A percentile compares a stretch with the other conserved stretches of the same genome.
Conservation (phyloP, 1,284 basidiomycete species). For the Ustilago esculenta region DNA sequence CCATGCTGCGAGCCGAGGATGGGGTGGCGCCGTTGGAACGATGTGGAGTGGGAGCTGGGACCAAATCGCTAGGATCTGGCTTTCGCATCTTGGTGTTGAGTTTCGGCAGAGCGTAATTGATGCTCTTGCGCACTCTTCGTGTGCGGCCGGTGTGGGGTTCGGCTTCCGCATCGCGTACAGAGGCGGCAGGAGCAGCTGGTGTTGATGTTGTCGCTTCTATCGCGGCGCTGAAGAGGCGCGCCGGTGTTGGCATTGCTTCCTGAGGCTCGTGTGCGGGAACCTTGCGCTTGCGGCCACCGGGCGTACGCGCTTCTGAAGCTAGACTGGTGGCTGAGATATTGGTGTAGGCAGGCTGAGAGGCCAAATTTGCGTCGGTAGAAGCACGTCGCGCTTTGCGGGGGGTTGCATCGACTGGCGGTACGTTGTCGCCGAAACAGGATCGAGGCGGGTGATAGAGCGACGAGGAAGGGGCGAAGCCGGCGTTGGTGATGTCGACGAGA, state of each 20-base stretch:
- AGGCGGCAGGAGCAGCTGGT: not conserved
- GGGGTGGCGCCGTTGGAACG: constrained; percentile 20
- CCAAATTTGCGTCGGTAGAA: not conserved
- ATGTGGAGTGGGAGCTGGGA: constrained; percentile 39
- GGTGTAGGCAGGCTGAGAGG: not conserved
- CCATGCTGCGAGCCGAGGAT: constrained; percentile 19
- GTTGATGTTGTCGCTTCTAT: constrained; percentile 2
- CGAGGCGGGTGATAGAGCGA: not conserved
- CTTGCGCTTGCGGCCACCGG: constrained; percentile 39
- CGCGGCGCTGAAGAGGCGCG: constrained; percentile 15
- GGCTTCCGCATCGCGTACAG: constrained; percentile 9
- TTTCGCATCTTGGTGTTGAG: constrained; percentile 67
- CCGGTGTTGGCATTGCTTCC: constrained; percentile 20
- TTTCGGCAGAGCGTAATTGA: constrained; percentile 66
- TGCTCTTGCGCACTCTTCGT: constrained; percentile 55
- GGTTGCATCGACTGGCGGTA: constrained; percentile 3
- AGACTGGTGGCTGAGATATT: not conserved
- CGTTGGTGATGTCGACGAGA: constrained; percentile 32
- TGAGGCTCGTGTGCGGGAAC: constrained; percentile 14
- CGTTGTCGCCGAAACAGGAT: not conserved
- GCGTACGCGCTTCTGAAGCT: constrained; percentile 16
- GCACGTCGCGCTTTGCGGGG: constrained; percentile 14
- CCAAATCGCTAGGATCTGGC: constrained; percentile 55
- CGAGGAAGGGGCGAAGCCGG: not conserved
- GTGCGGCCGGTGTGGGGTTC: constrained; percentile 32